These are phyloP conservation scores for Xerocomus minutiporus DNA, from an alignment of 1,284 basidiomycete genomes.

Conservation along the genomic window DNA sequence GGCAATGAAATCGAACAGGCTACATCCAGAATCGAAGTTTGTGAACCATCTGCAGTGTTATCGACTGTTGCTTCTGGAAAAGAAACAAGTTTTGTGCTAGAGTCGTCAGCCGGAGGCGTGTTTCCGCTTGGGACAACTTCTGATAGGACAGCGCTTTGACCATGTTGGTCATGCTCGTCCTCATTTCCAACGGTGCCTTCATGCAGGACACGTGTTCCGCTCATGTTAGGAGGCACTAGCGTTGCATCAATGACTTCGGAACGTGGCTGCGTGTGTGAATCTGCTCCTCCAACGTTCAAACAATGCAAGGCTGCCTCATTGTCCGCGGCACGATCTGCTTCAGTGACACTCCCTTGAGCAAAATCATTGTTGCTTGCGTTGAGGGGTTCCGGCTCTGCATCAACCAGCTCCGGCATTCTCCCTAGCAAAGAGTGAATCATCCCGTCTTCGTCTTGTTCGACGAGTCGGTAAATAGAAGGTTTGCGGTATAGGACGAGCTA, in stretches of 20 bases:
- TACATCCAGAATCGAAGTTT: constrained; percentile 4
- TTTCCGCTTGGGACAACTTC: background rate
- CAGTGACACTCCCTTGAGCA: background rate
- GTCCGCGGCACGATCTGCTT: constrained; percentile 1
- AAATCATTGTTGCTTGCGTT: background rate
- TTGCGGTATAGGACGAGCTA: constrained; percentile 64
- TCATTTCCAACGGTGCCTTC: constrained; percentile 1
- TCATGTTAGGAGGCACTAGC: background rate
- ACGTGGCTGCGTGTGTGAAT: background rate
- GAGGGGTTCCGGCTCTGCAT: constrained; percentile 36
- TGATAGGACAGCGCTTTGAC: background rate
- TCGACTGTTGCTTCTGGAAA: background rate
- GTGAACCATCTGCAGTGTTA: background rate
- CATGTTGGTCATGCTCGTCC: background rate
- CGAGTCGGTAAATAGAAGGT: constrained; percentile 50
- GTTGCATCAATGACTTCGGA: background rate
- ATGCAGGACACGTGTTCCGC: background rate
- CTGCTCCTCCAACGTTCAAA: background rate
- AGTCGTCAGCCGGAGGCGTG: background rate
- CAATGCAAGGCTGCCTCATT: background rate
- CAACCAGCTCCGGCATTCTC: constrained; percentile 60
- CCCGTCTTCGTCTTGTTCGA: constrained; percentile 67
- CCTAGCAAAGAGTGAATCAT: constrained; percentile 84
- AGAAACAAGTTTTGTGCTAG: background rate
- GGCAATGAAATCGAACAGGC: constrained; percentile 21